Conservation (phyloP, 2,329 filamentous ascomycete species). For the Aspergillus ochraceus region DNA sequence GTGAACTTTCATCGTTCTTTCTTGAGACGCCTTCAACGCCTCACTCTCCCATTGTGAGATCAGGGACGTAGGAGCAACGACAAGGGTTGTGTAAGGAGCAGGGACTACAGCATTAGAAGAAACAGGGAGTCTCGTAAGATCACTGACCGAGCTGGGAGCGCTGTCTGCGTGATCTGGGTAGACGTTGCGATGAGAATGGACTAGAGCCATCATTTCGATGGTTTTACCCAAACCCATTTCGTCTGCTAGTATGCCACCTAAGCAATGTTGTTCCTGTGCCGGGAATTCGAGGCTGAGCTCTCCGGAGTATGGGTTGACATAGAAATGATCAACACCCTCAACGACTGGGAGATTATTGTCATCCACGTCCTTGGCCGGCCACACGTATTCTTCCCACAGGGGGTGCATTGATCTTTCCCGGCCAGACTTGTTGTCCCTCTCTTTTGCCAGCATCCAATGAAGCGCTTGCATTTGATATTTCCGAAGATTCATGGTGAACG, state of each 20-base stretch:
- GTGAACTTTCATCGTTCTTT: slow-evolving; percentile 77
- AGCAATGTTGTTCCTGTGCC: slow-evolving; percentile 87
- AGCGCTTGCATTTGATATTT: slow-evolving; percentile 95
- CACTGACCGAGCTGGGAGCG: slow-evolving; percentile 52
- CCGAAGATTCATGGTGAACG: slow-evolving; percentile 78
- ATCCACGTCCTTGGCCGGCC: slow-evolving; percentile 85
- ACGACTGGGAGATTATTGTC: slow-evolving; percentile 71
- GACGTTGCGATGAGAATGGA: slow-evolving; percentile 77
- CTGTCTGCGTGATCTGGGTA: slow-evolving; percentile 30
- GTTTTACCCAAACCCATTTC: slow-evolving; percentile 98
- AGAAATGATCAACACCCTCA: slow-evolving; percentile 71
- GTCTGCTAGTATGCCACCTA: slow-evolving; percentile 90
- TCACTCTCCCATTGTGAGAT: slow-evolving; percentile 98
- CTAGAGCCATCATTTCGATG: slow-evolving; percentile 93
- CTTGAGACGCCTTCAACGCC: slow-evolving; percentile 82
- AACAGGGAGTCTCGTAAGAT: slow-evolving; percentile 62
- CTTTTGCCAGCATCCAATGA: slow-evolving; percentile 95
- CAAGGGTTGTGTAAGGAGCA: slow-evolving; percentile 86
- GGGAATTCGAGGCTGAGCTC: slow-evolving; percentile 91
- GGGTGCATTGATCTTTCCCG: slow-evolving; percentile 88
- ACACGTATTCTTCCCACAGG: slow-evolving; percentile 92
- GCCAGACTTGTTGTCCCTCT: slow-evolving; percentile 72
- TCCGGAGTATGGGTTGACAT: slow-evolving; percentile 95
- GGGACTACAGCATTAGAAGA: slow-evolving; percentile 58
- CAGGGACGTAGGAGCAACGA: slow-evolving; percentile 95